phyloP scores from a whole-genome alignment of 2,329 filamentous ascomycete species.

The Pseudopyrenochaeta lycopersici region DNA sequence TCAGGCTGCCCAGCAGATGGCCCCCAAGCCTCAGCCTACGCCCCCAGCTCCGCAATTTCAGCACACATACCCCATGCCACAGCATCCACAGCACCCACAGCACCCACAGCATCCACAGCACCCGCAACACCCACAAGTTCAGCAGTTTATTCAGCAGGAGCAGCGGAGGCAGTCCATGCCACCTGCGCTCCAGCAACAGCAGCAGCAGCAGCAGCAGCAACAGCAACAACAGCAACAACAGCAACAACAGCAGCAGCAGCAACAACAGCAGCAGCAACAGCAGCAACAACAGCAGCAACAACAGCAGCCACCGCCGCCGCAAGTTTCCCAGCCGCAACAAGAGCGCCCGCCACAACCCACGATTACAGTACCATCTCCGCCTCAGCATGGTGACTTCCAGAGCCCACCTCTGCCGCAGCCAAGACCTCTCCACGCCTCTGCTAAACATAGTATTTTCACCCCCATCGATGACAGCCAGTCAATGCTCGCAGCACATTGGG shows the following conservation, averaged over 20 bases:
- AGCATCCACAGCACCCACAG: conserved; percentile 67
- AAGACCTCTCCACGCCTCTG: conserved; percentile 69
- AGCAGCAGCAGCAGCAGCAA: conserved; percentile 60
- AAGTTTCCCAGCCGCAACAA: conserved; percentile 73
- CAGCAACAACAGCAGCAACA: conserved; percentile 65
- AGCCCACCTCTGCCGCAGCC: conserved; percentile 67
- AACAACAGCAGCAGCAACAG: conserved; percentile 62
- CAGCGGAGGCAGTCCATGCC: conserved; percentile 77
- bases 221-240: conserved; percentile 68
- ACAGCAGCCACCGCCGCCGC: conserved; percentile 76
- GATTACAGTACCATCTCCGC: conserved; percentile 58
- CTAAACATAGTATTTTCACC: conserved; percentile 93
- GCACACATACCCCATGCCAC: conserved; percentile 53
- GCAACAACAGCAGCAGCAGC: conserved; percentile 67
- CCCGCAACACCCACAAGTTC: conserved; percentile 64
- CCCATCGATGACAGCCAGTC: conserved; percentile 94
- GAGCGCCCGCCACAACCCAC: conserved; percentile 59
- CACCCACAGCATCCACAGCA: conserved; percentile 62
- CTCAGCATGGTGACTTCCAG: conserved; percentile 61
- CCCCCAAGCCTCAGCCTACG: conserved; percentile 49
- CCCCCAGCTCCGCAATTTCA: conserved; percentile 55
- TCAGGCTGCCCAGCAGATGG: conserved; percentile 62
- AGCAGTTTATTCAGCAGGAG: conserved; percentile 76
- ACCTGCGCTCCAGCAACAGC: conserved; percentile 71
- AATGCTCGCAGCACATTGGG: conserved; percentile 82